phyloP scores from a whole-genome alignment of 768 basidiomycete species.

The Russula griseocarnosa region DNA sequence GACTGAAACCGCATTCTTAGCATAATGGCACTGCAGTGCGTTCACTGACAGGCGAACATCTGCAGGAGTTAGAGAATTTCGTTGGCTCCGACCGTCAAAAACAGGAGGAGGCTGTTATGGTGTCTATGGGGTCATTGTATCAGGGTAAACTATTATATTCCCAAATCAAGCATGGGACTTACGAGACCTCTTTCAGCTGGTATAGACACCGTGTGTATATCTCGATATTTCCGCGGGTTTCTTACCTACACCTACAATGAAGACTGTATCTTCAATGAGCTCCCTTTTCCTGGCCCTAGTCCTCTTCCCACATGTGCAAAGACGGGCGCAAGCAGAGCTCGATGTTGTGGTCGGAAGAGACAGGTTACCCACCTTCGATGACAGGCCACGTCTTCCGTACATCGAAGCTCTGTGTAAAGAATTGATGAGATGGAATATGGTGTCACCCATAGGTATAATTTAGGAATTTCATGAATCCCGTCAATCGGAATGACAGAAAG shows the following conservation, averaged over 20 bases:
- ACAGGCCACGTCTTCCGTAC: slow-evolving; percentile 21
- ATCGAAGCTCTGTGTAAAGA: background rate
- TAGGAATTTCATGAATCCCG: background rate
- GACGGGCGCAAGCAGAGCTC: slow-evolving; percentile 30
- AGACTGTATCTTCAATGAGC: slow-evolving; percentile 14
- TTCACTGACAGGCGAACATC: slow-evolving; percentile 8
- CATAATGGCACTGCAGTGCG: slow-evolving; percentile 6
- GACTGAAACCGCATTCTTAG: background rate
- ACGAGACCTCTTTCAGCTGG: slow-evolving; percentile 4
- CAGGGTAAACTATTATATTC: background rate
- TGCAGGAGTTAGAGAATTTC: slow-evolving; percentile 8
- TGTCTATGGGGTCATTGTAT: slow-evolving; percentile 6
- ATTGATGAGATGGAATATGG: background rate
- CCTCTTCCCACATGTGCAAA: slow-evolving; percentile 14
- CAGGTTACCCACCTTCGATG: slow-evolving; percentile 32
- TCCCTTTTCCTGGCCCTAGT: slow-evolving; percentile 14
- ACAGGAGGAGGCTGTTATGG: background rate
- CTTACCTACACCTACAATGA: background rate
- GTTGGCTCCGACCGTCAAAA: background rate
- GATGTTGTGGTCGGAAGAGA: slow-evolving; percentile 31
- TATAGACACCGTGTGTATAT: slow-evolving; percentile 1
- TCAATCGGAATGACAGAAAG: background rate
- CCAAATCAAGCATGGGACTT: background rate
- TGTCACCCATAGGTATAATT: slow-evolving; percentile 6
- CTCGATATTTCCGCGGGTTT: background rate